These are phyloP conservation scores for Pythium phragmitis DNA, from an alignment of 352 stramenopile species.

Conservation along the genomic window DNA sequence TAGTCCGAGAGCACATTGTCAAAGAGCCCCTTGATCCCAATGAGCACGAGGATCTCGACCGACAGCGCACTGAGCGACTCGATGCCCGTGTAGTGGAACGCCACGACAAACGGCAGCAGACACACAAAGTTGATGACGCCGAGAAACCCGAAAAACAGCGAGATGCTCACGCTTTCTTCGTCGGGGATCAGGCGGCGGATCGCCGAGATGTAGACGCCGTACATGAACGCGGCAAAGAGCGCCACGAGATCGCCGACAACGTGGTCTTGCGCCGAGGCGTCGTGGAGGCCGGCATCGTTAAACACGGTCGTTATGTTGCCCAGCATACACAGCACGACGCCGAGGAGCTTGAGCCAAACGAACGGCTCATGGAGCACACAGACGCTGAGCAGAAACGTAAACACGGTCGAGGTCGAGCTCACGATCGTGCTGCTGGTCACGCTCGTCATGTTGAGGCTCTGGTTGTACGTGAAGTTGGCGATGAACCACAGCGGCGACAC, in stretches of 20 bases:
- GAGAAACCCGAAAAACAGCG: conserved; percentile 94
- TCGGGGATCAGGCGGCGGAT: conserved; percentile 76
- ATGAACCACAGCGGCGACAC: conserved; percentile 94
- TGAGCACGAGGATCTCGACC: conserved; percentile 75
- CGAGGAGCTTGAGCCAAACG: conserved; percentile 75
- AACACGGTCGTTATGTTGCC: conserved; percentile 87
- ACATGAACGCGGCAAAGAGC: conserved; percentile 86
- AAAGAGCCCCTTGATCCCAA: conserved; percentile 89
- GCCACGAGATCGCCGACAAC: conserved; percentile 62
- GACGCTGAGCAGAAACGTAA: conserved; percentile 92
- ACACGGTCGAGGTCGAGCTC: conserved; percentile 91
- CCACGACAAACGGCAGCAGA: conserved; percentile 65
- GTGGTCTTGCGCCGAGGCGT: conserved; percentile 33
- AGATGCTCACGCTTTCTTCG: conserved; percentile 88
- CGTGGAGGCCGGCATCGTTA: conserved; percentile 47
- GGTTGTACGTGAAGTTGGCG: conserved; percentile 94
- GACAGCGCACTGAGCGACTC: conserved; percentile 61
- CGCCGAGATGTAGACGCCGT: conserved; percentile 93
- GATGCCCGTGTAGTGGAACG: conserved; percentile 57
- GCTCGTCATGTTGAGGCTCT: conserved; percentile 88
- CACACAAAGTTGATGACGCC: conserved; percentile 88
- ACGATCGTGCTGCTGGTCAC: conserved; percentile 95
- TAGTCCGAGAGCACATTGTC: conserved; percentile 96
- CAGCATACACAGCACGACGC: conserved; percentile 84
- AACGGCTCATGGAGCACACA: conserved; percentile 78